Conservation (phyloP, 805 yeast genomes). For the Candida sithepensis region DNA sequence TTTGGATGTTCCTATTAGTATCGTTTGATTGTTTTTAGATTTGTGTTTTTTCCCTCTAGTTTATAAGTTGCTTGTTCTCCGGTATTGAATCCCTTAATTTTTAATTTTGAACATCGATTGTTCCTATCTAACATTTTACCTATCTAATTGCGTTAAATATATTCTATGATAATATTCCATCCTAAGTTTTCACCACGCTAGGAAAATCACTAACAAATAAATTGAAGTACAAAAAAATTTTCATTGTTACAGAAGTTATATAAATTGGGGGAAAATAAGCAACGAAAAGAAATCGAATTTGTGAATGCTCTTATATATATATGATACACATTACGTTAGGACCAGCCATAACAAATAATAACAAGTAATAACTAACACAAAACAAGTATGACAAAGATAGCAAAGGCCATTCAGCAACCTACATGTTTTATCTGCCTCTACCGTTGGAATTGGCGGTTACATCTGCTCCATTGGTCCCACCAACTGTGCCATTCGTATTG, state of each 20-base stretch:
- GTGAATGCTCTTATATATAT: background rate
- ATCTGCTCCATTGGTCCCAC: background rate
- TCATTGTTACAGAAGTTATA: background rate
- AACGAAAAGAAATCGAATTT: background rate
- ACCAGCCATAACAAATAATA: background rate
- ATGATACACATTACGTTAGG: background rate
- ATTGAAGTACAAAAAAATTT: too few species aligned
- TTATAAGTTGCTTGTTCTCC: too few species aligned
- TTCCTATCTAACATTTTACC: too few species aligned
- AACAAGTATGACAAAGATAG: background rate
- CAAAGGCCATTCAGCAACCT: too few species aligned
- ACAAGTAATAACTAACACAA: background rate
- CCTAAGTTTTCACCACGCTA: background rate
- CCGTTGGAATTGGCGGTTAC: background rate
- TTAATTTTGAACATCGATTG: too few species aligned
- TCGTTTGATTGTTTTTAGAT: background rate
- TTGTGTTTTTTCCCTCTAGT: background rate
- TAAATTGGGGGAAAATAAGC: background rate
- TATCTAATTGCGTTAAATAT: too few species aligned
- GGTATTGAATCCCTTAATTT: too few species aligned
- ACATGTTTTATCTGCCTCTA: background rate
- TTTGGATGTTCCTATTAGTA: conserved; percentile 7
- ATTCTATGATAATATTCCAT: too few species aligned
- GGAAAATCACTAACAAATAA: too few species aligned
- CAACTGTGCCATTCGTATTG: background rate